phyloP scores from a whole-genome alignment of 305 asterid species.

The Fraxinus nigra region DNA sequence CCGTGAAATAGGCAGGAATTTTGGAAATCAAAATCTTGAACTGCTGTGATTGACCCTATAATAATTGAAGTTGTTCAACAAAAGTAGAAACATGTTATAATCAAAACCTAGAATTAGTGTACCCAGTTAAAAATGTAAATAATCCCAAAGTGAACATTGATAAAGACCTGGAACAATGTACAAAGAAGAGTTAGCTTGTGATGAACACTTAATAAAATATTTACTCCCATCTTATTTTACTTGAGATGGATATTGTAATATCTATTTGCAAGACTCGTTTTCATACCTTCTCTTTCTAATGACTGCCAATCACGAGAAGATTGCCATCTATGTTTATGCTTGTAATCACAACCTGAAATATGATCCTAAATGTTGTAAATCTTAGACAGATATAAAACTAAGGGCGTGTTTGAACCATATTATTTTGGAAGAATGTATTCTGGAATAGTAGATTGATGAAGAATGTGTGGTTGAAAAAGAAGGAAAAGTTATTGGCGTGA shows the following conservation, averaged over 20 bases:
- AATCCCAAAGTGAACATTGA: slow-evolving; percentile 2
- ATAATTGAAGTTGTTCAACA: slow-evolving; percentile 24
- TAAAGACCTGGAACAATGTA: slow-evolving; percentile 16
- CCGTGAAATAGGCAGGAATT: slow-evolving; percentile 93
- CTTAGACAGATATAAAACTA: not conserved
- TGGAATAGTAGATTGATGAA: too few species aligned
- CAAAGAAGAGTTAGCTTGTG: slow-evolving; percentile 10
- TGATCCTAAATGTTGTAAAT: not conserved
- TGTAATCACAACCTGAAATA: slow-evolving; percentile 83
- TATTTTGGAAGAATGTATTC: too few species aligned
- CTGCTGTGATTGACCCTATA: slow-evolving; percentile 78
- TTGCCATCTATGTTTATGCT: slow-evolving; percentile 75
- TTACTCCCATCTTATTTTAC: not conserved
- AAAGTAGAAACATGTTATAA: slow-evolving; percentile 1
- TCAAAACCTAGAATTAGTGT: not conserved
- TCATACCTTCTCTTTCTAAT: slow-evolving; percentile 76
- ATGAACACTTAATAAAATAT: slow-evolving; percentile 7
- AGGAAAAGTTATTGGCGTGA: too few species aligned
- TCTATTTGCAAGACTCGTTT: slow-evolving; percentile 15
- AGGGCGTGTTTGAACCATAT: too few species aligned
- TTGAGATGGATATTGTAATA: not conserved
- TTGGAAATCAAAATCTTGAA: slow-evolving; percentile 78
- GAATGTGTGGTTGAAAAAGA: too few species aligned
- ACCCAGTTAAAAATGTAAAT: not conserved
- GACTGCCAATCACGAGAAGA: slow-evolving; percentile 88